Evolutionary conservation across 495 filamentous ascomycete species (phyloP).

Genomic region (Aspergillus indologenus): DNA sequence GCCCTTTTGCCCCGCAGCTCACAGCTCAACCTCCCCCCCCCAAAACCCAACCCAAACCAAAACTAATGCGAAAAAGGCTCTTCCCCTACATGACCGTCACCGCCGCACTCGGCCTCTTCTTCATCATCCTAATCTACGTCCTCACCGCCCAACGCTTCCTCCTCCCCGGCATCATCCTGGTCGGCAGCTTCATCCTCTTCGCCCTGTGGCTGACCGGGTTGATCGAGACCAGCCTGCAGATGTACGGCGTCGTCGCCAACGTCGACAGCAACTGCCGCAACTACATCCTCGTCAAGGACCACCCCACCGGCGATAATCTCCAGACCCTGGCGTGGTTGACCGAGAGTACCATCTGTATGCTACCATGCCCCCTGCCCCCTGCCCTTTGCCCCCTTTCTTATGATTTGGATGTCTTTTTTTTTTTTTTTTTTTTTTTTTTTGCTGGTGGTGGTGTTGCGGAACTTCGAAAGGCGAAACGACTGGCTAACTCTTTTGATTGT

Average conservation of each 20-base stretch:
- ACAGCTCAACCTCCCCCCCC: background rate
- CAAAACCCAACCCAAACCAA: slow-evolving; percentile 8
- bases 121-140: slow-evolving; percentile 66
- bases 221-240: slow-evolving; percentile 84
- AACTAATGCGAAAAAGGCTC: slow-evolving; percentile 55
- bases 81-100: slow-evolving; percentile 87
- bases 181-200: slow-evolving; percentile 91
- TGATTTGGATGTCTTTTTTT: background rate
- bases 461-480: no score
- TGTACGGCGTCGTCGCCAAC: slow-evolving; percentile 75
- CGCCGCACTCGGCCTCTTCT: slow-evolving; percentile 65
- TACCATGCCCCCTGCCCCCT: slow-evolving; percentile 20
- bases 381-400: no score
- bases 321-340: slow-evolving; percentile 82
- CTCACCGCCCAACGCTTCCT: slow-evolving; percentile 76
- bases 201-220: slow-evolving; percentile 87
- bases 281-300: slow-evolving; percentile 56
- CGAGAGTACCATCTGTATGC: slow-evolving; percentile 80
- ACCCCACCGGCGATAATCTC: slow-evolving; percentile 57
- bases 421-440: background rate
- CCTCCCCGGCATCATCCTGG: slow-evolving; percentile 83
- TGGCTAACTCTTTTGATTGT: no score
- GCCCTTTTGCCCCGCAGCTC: background rate
- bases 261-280: slow-evolving; percentile 78
- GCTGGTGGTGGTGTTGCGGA: no score